Percentiles rank a stretch among this genome's conserved stretches.
Evolutionary conservation across 1,284 basidiomycete genomes (phyloP).

Genomic region (Tilletia setariae): DNA sequence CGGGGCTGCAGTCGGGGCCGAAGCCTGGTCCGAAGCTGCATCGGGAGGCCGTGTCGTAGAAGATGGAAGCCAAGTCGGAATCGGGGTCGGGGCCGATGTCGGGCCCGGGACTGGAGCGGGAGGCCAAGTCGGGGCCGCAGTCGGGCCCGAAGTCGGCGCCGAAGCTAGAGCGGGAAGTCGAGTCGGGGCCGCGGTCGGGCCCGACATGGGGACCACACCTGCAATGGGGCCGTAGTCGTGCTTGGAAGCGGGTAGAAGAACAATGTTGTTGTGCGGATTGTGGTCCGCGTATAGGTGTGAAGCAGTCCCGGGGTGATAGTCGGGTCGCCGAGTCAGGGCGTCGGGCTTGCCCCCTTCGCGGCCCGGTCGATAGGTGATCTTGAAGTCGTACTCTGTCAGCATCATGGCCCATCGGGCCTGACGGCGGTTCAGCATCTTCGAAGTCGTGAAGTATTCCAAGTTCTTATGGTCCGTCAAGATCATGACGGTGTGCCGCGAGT

Average conservation of each 20-base stretch:
- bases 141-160: too few species aligned
- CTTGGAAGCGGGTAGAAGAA: not conserved
- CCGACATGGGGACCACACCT: too few species aligned
- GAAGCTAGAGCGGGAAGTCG: too few species aligned
- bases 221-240: not conserved
- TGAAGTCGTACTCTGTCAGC: not conserved
- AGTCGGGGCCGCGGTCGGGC: too few species aligned
- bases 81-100: too few species aligned
- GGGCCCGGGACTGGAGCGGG: too few species aligned
- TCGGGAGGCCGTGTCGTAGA: too few species aligned
- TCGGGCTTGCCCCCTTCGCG: constrained; percentile 3
- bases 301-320: too few species aligned
- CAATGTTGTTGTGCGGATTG: constrained; percentile 6
- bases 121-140: too few species aligned
- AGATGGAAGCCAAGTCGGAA: too few species aligned
- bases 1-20: too few species aligned
- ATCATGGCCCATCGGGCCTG: constrained; percentile 11
- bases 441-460: constrained; percentile 21
- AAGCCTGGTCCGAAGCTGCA: too few species aligned
- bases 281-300: not conserved
- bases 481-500: constrained; percentile 1
- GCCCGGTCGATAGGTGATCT: constrained; percentile 11
- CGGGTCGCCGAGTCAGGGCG: constrained; percentile 12
- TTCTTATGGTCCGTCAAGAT: constrained; percentile 22
- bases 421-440: constrained; percentile 6